A percentile compares a stretch with the other conserved stretches of the same genome.
Evolutionary conservation across 1,284 basidiomycete genomes (phyloP).

Genomic region (Tilletia indica): DNA sequence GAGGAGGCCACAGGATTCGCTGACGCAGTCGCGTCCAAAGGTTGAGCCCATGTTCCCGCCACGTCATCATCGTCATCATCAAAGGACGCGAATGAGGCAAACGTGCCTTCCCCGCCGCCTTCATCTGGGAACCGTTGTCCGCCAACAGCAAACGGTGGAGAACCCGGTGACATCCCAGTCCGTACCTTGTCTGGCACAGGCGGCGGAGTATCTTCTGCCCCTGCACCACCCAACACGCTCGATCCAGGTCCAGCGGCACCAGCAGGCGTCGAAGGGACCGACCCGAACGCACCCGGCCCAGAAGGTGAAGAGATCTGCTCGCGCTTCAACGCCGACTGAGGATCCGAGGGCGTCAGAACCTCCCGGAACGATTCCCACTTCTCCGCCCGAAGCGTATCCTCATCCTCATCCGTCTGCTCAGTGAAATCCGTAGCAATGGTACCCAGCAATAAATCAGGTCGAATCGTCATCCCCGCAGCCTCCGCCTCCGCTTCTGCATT

Average conservation of each 20-base stretch:
- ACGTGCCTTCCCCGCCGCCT: conserved; percentile 39
- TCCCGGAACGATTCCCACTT: conserved; percentile 9
- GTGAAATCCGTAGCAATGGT: background rate
- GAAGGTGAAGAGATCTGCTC: background rate
- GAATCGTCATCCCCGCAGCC: conserved; percentile 2
- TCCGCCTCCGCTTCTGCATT: background rate
- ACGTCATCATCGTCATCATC: conserved; percentile 41
- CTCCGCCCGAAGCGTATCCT: conserved; percentile 11
- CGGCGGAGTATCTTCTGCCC: background rate
- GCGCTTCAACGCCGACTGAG: background rate
- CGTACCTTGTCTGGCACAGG: conserved; percentile 6
- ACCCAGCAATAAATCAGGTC: conserved; percentile 8
- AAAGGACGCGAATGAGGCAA: conserved; percentile 41
- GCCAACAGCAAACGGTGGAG: background rate
- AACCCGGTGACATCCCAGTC: background rate
- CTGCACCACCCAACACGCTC: too few relatives aligned
- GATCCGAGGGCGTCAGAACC: background rate
- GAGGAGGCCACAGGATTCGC: conserved; percentile 29
- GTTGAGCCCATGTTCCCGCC: conserved; percentile 50
- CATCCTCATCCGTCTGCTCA: conserved; percentile 3
- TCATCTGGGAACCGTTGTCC: background rate
- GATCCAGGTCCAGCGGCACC: too few relatives aligned
- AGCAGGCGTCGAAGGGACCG: too few relatives aligned
- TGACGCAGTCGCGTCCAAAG: conserved; percentile 31
- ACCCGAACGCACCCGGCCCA: too few relatives aligned